Conservation (phyloP, 768 basidiomycete genomes). For the Boletus rex-veris region DNA sequence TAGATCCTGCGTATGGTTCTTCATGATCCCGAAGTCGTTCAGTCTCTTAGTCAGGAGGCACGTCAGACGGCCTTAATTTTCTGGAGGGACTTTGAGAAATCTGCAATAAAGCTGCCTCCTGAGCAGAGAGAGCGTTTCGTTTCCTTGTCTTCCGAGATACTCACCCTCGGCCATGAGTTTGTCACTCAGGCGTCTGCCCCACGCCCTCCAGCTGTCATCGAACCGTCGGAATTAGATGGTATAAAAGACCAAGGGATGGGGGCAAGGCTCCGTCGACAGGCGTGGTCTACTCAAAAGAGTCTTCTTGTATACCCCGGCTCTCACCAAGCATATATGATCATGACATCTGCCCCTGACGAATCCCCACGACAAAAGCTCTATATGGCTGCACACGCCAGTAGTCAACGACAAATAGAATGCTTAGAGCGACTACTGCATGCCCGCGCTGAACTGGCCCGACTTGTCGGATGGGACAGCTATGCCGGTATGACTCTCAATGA, state of each 20-base stretch:
- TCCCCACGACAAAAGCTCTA: conserved; percentile 80
- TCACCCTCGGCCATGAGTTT: conserved; percentile 84
- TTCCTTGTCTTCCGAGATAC: conserved; percentile 82
- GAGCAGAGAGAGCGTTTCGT: conserved; percentile 80
- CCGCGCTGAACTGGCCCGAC: conserved; percentile 75
- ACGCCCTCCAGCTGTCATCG: conserved; percentile 65
- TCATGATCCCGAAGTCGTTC: conserved; percentile 61
- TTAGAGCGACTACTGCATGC: conserved; percentile 74
- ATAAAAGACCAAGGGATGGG: conserved; percentile 78
- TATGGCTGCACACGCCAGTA: conserved; percentile 75
- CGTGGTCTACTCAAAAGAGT: conserved; percentile 70
- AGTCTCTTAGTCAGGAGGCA: conserved; percentile 70
- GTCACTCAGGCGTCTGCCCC: conserved; percentile 61
- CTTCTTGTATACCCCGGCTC: conserved; percentile 82
- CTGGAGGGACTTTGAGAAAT: conserved; percentile 96
- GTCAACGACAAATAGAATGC: conserved; percentile 67
- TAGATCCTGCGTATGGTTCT: conserved; percentile 73
- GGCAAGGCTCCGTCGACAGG: conserved; percentile 66
- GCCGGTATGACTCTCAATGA: conserved; percentile 84
- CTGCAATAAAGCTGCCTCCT: conserved; percentile 85
- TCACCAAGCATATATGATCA: conserved; percentile 90
- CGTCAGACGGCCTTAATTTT: conserved; percentile 88
- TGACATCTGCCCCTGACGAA: conserved; percentile 82
- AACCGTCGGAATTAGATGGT: conserved; percentile 65
- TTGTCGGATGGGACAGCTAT: conserved; percentile 85